Conservation (phyloP, 345 rosid species). For the Populus simonii region DNA sequence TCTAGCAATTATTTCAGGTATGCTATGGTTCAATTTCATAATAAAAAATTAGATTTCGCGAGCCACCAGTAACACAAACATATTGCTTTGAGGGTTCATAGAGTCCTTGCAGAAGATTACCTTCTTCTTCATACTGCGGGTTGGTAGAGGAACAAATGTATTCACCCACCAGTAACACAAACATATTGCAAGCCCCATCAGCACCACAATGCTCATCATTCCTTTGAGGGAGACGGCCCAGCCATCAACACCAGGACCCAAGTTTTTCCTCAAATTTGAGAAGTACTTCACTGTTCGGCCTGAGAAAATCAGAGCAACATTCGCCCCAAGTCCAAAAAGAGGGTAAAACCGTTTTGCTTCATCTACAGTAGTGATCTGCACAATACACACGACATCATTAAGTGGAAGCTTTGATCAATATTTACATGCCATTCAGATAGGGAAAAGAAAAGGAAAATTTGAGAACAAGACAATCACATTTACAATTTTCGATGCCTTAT, state of each 20-base stretch:
- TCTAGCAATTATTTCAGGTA: not conserved
- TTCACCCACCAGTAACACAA: conserved; percentile 96
- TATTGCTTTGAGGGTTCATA: not conserved
- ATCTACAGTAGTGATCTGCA: conserved; percentile 89
- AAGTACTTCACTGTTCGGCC: conserved; percentile 95
- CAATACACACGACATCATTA: conserved; percentile 11
- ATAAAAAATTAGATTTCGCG: not conserved
- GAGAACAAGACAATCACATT: not conserved
- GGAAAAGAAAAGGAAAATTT: not conserved
- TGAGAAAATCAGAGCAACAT: conserved; percentile 84
- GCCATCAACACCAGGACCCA: conserved; percentile 99
- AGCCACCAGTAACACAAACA: too few relatives aligned
- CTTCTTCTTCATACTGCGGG: conserved; percentile 97
- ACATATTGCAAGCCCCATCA: conserved; percentile 82
- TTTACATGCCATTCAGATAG: not conserved
- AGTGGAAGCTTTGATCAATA: conserved; percentile 6
- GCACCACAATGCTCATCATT: conserved; percentile 94
- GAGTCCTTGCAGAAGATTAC: conserved; percentile 29
- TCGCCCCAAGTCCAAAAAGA: conserved; percentile 92
- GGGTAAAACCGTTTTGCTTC: conserved; percentile 98
- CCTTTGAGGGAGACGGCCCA: conserved; percentile 94
- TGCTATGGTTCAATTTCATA: conserved; percentile 3
- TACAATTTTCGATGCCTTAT: not conserved
- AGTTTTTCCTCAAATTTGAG: conserved; percentile 72
- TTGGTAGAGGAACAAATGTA: conserved; percentile 65